A percentile compares a stretch with the other conserved stretches of the same genome.
These are phyloP conservation scores for Neonectria coccinea DNA, from an alignment of 2,329 filamentous ascomycete genomes.

Conservation along the genomic window DNA sequence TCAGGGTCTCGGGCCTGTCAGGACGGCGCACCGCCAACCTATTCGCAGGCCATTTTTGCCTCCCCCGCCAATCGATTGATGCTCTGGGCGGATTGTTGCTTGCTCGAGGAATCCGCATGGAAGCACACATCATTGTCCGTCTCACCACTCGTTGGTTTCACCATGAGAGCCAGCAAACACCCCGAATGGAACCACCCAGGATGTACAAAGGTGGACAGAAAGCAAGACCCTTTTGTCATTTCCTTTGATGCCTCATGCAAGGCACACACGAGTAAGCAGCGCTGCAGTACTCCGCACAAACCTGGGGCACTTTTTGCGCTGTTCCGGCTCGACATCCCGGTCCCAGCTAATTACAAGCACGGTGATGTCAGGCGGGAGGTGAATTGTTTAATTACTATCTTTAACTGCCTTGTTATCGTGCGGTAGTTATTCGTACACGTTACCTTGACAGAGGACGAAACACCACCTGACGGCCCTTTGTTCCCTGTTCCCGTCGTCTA, in stretches of 20 bases:
- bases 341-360: constrained; percentile 11
- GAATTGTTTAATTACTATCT: background rate
- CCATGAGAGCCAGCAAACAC: background rate
- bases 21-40: background rate
- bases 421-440: too few species aligned
- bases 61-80: too few species aligned
- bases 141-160: background rate
- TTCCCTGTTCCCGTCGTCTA: constrained; percentile 3
- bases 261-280: background rate
- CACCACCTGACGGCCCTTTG: background rate
- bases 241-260: background rate
- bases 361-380: constrained; percentile 19
- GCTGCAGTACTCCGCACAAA: constrained; percentile 8
- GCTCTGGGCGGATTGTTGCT: too few species aligned
- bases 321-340: constrained; percentile 17
- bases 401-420: background rate
- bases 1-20: constrained; percentile 18
- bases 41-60: too few species aligned
- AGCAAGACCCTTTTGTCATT: background rate
- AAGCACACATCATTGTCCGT: background rate
- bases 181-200: constrained; percentile 18
- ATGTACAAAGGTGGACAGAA: background rate
- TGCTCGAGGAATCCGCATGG: constrained; percentile 16
- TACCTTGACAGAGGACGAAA: too few species aligned
- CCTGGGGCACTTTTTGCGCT: constrained; percentile 10